Evolutionary conservation across 345 rosid genomes (phyloP).

Genomic region (Euclidium syriacum): DNA sequence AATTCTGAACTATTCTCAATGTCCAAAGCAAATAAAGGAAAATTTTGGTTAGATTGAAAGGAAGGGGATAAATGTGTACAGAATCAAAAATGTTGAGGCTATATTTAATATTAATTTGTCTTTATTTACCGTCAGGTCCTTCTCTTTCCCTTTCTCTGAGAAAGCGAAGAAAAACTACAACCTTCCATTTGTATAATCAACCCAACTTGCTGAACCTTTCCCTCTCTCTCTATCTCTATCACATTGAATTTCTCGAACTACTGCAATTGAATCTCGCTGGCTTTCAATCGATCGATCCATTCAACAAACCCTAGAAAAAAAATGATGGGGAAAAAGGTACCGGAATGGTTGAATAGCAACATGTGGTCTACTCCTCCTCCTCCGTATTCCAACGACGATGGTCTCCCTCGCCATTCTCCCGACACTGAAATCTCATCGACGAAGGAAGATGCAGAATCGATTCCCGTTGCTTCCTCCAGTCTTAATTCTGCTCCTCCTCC

Average conservation of each 20-base stretch:
- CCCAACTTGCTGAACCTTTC: conserved; percentile 20
- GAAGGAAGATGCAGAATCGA: conserved; percentile 37
- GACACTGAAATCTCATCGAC: conserved; percentile 21
- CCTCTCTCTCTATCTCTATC: too few species aligned
- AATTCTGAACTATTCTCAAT: too few species aligned
- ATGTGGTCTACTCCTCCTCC: conserved; percentile 66
- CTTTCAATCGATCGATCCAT: conserved; percentile 16
- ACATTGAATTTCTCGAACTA: too few species aligned
- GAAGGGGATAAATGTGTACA: background rate
- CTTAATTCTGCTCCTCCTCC: conserved; percentile 37
- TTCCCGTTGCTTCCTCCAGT: conserved; percentile 40
- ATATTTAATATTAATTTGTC: background rate
- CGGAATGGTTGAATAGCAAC: conserved; percentile 98
- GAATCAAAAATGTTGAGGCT: background rate
- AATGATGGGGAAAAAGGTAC: conserved; percentile 90
- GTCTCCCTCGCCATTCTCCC: conserved; percentile 29
- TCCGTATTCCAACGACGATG: conserved; percentile 37
- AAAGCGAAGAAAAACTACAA: background rate
- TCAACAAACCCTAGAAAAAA: conserved; percentile 2
- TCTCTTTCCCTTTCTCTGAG: background rate
- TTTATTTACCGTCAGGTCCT: background rate
- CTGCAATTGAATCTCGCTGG: background rate
- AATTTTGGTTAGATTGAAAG: background rate
- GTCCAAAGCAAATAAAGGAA: background rate
- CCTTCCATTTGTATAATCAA: conserved; percentile 15